phyloP scores from a whole-genome alignment of 1,284 basidiomycete species.

The Cryptococcus sp. region DNA sequence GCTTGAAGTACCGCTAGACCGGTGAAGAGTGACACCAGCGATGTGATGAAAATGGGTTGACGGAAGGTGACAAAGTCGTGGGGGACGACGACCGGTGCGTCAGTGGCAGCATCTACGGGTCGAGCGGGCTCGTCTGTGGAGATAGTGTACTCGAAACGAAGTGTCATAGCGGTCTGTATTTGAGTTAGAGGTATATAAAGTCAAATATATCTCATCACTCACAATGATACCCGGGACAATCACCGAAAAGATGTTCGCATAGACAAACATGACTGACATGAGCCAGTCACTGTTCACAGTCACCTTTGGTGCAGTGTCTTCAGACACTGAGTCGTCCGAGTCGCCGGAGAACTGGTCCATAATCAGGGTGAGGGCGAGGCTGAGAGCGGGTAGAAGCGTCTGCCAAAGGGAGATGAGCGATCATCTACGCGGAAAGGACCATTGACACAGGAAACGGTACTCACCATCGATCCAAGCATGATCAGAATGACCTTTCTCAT shows the following conservation, averaged over 20 bases:
- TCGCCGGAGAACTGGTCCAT: background rate
- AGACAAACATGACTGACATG: constrained; percentile 6
- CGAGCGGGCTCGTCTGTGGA: constrained; percentile 1
- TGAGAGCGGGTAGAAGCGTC: constrained; percentile 2
- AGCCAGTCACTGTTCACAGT: constrained; percentile 10
- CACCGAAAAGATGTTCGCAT: constrained; percentile 4
- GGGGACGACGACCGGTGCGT: constrained; percentile 9
- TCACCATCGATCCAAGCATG: constrained; percentile 7
- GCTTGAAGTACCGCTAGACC: constrained; percentile 1
- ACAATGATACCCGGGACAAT: constrained; percentile 7
- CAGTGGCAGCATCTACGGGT: constrained; percentile 4
- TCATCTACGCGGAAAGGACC: background rate
- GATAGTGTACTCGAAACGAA: constrained; percentile 12
- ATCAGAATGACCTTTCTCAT: constrained; percentile 7
- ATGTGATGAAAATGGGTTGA: constrained; percentile 10
- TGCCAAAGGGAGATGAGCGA: background rate
- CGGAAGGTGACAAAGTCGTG: constrained; percentile 11
- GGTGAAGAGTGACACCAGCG: constrained; percentile 1
- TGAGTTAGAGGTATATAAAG: background rate
- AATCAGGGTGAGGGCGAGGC: background rate
- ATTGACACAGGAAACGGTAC: background rate
- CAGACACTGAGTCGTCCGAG: background rate
- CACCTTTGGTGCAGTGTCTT: background rate
- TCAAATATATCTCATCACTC: background rate
- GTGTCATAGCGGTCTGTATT: constrained; percentile 11